phyloP scores from a whole-genome alignment of 1,139 yeast species.

The Diutina rugosa region DNA sequence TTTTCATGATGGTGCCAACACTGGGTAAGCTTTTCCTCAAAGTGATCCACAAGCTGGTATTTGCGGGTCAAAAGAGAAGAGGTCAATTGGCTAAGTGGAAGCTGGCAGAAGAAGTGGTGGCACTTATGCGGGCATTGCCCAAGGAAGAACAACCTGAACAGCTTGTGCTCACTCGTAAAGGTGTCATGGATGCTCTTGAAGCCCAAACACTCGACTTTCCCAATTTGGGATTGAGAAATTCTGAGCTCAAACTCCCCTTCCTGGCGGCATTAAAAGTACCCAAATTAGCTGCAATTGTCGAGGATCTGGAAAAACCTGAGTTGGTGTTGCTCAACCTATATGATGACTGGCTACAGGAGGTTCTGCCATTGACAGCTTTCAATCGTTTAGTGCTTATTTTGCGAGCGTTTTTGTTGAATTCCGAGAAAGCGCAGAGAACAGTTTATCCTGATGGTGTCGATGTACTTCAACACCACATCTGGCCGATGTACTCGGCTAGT shows the following conservation, averaged over 20 bases:
- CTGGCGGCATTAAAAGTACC: constrained; percentile 77
- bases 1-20: constrained; percentile 80
- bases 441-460: constrained; percentile 16
- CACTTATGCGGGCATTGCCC: constrained; percentile 77
- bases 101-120: constrained; percentile 96
- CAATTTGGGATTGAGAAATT: constrained; percentile 76
- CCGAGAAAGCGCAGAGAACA: constrained; percentile 62
- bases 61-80: constrained; percentile 94
- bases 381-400: constrained; percentile 71
- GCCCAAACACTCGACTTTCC: constrained; percentile 97
- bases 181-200: constrained; percentile 88
- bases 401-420: constrained; percentile 68
- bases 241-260: constrained; percentile 85
- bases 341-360: constrained; percentile 83
- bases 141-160: constrained; percentile 92
- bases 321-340: constrained; percentile 84
- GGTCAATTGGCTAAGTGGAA: constrained; percentile 97
- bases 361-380: constrained; percentile 88
- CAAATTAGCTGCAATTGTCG: constrained; percentile 64
- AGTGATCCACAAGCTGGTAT: constrained; percentile 85
- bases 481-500: constrained; percentile 84
- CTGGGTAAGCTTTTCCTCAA: constrained; percentile 83
- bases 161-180: constrained; percentile 79
- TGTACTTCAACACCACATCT: constrained; percentile 48
- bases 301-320: constrained; percentile 84